These are phyloP conservation scores for Solanum chmielewskii DNA, from an alignment of 257 asterid genomes.

Conservation along the genomic window DNA sequence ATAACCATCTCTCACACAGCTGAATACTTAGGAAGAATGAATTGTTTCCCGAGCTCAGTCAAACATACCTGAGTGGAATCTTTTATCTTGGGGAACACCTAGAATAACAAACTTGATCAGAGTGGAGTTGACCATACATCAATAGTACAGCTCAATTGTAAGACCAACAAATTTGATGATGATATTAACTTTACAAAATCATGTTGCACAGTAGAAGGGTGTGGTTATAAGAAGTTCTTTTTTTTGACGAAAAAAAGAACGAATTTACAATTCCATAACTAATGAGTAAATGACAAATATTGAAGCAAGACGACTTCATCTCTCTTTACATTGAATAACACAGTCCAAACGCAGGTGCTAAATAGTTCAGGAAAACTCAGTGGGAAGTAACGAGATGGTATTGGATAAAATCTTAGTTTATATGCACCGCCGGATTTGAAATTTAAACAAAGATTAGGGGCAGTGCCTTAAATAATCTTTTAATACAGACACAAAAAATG, in stretches of 20 bases:
- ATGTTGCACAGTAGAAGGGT: neutral
- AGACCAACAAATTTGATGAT: neutral
- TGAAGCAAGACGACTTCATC: neutral
- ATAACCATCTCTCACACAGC: neutral
- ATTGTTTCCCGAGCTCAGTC: neutral
- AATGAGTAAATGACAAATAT: neutral
- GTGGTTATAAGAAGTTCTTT: neutral
- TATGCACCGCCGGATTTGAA: neutral
- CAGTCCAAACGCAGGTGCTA: neutral
- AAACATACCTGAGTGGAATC: constrained; percentile 66
- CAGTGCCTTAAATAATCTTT: neutral
- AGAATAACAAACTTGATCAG: constrained; percentile 18
- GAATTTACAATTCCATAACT: neutral
- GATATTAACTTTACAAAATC: neutral
- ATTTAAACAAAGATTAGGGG: neutral
- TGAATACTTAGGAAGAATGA: neutral
- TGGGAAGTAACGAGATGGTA: neutral
- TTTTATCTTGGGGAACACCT: constrained; percentile 84
- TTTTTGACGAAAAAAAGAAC: neutral
- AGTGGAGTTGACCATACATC: neutral
- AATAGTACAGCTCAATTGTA: neutral
- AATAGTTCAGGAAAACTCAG: neutral
- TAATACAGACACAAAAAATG: neutral
- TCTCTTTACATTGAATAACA: neutral
- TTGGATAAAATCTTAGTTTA: neutral